Evolutionary conservation across 2,329 filamentous ascomycete genomes (phyloP).

Genomic region (Botrytis squamosa): DNA sequence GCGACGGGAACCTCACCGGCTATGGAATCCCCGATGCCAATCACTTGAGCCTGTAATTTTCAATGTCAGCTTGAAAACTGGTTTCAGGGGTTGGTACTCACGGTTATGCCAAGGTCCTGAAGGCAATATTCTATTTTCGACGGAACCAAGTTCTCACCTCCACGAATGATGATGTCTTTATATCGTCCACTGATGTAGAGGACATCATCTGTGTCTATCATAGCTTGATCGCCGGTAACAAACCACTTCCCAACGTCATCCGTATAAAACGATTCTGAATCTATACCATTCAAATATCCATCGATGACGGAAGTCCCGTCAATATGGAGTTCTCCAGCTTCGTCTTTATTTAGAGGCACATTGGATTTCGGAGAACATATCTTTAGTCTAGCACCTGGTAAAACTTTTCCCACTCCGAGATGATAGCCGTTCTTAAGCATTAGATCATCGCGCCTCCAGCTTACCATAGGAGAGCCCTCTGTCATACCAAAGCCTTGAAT

Average conservation of each 20-base stretch:
- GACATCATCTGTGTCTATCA: constrained; percentile 47
- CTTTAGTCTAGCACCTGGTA: constrained; percentile 37
- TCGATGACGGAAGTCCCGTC: constrained; percentile 73
- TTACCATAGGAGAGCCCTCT: constrained; percentile 20
- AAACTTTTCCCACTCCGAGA: constrained; percentile 23
- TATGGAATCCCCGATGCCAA: not conserved
- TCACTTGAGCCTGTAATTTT: not conserved
- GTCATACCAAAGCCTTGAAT: constrained; percentile 21
- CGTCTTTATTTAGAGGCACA: constrained; percentile 39
- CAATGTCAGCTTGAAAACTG: not conserved
- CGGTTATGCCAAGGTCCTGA: not conserved
- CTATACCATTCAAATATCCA: constrained; percentile 70
- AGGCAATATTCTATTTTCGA: constrained; percentile 70
- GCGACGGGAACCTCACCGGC: not conserved
- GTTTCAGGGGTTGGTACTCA: not conserved
- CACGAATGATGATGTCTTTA: constrained; percentile 71
- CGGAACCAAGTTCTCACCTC: constrained; percentile 59
- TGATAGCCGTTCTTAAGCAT: constrained; percentile 8
- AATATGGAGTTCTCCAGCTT: constrained; percentile 72
- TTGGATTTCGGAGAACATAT: not conserved
- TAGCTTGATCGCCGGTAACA: constrained; percentile 54
- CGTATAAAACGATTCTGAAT: constrained; percentile 37
- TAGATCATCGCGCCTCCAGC: constrained; percentile 16
- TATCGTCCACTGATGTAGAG: constrained; percentile 63
- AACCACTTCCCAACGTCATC: constrained; percentile 44